Conservation (phyloP, 805 yeast species). For the Wickerhamiella allomyrinae region DNA sequence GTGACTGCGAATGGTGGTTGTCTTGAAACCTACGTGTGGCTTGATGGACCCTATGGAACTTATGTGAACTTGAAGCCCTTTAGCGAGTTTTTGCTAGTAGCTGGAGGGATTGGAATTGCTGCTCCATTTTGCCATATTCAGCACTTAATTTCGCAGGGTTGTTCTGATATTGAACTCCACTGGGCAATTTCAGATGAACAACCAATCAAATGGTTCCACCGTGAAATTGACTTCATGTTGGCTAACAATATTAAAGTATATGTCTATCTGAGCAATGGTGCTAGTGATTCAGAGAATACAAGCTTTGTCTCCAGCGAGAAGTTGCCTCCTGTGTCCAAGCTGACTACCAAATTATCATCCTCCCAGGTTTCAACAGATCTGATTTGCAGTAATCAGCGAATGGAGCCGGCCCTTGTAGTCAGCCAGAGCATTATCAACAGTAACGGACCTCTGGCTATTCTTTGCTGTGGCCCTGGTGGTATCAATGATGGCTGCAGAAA, state of each 20-base stretch:
- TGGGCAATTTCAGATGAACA: conserved; percentile 50
- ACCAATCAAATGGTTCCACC: conserved; percentile 35
- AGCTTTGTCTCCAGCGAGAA: too few species aligned
- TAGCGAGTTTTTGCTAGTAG: conserved; percentile 29
- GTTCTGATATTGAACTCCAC: conserved; percentile 27
- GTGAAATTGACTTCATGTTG: conserved; percentile 27
- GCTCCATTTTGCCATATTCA: conserved; percentile 35
- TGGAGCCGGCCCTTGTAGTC: neutral
- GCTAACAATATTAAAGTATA: conserved; percentile 5
- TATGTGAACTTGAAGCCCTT: conserved; percentile 27
- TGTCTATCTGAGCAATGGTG: conserved; percentile 4
- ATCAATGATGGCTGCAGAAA: conserved; percentile 46
- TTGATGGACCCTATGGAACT: conserved; percentile 55
- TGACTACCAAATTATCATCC: neutral
- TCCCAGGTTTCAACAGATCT: neutral
- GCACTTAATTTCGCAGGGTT: conserved; percentile 16
- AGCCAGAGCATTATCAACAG: neutral
- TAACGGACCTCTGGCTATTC: conserved; percentile 37
- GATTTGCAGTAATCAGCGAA: neutral
- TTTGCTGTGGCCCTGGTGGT: conserved; percentile 49
- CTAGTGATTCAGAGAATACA: neutral
- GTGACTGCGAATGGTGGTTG: conserved; percentile 22
- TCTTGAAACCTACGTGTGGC: conserved; percentile 23
- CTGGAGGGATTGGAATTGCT: conserved; percentile 51
- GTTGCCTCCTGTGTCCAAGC: neutral